Conservation (phyloP, 306 rosid species). For the Ormosia emarginata region DNA sequence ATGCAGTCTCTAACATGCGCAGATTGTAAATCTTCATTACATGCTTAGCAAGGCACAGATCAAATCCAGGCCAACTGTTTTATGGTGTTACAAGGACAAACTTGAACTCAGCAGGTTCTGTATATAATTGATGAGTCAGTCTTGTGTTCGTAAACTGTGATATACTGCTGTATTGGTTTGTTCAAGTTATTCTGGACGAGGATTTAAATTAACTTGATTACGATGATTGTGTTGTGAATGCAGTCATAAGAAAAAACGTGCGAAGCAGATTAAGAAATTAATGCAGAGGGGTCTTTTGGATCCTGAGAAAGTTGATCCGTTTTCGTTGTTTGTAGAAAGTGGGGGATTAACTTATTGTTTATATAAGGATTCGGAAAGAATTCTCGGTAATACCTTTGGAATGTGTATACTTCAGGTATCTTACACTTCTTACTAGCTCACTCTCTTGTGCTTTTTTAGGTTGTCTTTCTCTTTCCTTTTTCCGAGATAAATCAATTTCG, state of each 20-base stretch:
- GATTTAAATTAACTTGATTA: conserved; percentile 17
- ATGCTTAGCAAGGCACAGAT: conserved; percentile 79
- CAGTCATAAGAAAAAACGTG: conserved; percentile 87
- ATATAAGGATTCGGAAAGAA: conserved; percentile 77
- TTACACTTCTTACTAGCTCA: neutral
- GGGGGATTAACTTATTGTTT: conserved; percentile 70
- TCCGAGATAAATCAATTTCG: conserved; percentile 6
- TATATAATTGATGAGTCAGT: neutral
- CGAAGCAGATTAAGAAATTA: conserved; percentile 68
- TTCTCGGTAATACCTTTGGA: conserved; percentile 92
- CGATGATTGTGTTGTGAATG: conserved; percentile 30
- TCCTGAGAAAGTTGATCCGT: conserved; percentile 79
- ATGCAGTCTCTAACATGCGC: neutral
- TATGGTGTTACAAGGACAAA: conserved; percentile 94
- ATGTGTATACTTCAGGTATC: conserved; percentile 95
- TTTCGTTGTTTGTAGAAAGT: conserved; percentile 71
- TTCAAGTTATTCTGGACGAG: neutral
- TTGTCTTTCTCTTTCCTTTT: neutral
- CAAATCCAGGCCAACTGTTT: conserved; percentile 69
- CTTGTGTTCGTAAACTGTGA: neutral
- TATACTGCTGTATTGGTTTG: neutral
- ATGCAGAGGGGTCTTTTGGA: conserved; percentile 79
- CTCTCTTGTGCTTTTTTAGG: neutral
- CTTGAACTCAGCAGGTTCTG: conserved; percentile 87
- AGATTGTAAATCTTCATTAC: conserved; percentile 91